Percentiles rank a stretch among this genome's conserved stretches.
Evolutionary conservation across 1,284 basidiomycete genomes (phyloP).

Genomic region (Trichosporon inkin): DNA sequence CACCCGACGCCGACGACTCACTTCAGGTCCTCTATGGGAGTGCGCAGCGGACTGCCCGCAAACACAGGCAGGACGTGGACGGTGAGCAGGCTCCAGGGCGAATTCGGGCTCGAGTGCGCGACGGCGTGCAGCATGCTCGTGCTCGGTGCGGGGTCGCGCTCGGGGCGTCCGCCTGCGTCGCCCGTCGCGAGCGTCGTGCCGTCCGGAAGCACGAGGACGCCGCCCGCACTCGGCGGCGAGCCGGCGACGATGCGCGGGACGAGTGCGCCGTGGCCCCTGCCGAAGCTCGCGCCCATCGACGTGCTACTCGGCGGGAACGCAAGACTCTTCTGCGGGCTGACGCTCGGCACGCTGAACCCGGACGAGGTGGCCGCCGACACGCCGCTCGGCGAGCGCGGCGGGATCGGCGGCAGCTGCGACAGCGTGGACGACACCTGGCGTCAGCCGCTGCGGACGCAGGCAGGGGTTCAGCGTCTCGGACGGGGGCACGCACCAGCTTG

Average conservation of each 20-base stretch:
- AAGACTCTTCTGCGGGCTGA: background rate
- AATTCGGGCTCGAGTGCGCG: conserved; percentile 41
- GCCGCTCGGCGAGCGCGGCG: conserved; percentile 35
- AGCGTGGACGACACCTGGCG: conserved; percentile 44
- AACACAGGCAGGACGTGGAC: conserved; percentile 83
- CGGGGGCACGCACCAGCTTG: conserved; percentile 35
- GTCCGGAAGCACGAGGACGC: conserved; percentile 39
- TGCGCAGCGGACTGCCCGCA: conserved; percentile 82
- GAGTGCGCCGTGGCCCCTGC: background rate
- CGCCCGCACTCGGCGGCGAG: conserved; percentile 21
- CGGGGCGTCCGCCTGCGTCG: conserved; percentile 9
- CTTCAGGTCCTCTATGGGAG: conserved; percentile 89
- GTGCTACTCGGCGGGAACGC: background rate
- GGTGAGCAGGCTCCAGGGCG: conserved; percentile 74
- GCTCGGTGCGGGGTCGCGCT: background rate
- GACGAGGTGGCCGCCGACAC: conserved; percentile 5
- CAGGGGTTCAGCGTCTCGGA: background rate
- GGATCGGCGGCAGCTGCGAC: conserved; percentile 43
- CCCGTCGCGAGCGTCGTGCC: conserved; percentile 34
- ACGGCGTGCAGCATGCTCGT: conserved; percentile 28
- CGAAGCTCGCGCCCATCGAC: too few relatives aligned
- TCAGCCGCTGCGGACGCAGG: background rate
- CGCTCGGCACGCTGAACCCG: conserved; percentile 1
- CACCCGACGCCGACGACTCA: too few relatives aligned
- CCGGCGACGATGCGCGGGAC: background rate